Evolutionary conservation across 2,329 filamentous ascomycete species (phyloP).

Genomic region (Cladosporium sp.): DNA sequence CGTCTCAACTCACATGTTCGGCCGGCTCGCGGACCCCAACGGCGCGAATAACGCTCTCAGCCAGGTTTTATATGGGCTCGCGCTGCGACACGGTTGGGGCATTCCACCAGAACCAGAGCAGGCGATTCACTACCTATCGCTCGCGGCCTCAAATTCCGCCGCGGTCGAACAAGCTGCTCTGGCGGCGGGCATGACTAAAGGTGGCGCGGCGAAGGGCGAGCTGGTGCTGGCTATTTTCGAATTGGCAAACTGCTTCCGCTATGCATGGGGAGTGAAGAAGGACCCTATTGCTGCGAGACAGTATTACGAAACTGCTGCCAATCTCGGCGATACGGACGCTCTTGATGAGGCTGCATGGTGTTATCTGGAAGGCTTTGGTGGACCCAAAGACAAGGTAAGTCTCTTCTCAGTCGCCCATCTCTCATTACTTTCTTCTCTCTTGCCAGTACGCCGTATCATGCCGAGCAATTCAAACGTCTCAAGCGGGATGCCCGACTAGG

Average conservation of each 20-base stretch:
- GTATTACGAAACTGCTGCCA: slow-evolving; percentile 97
- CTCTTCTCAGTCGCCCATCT: background rate
- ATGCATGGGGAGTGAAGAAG: slow-evolving; percentile 87
- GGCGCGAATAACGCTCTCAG: slow-evolving; percentile 89
- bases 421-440: background rate
- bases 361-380: slow-evolving; percentile 93
- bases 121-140: slow-evolving; percentile 79
- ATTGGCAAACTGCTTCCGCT: slow-evolving; percentile 83
- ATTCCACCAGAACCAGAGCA: slow-evolving; percentile 66
- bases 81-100: slow-evolving; percentile 92
- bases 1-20: slow-evolving; percentile 80
- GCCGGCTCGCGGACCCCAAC: slow-evolving; percentile 72
- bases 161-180: slow-evolving; percentile 81
- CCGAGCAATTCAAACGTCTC: no score
- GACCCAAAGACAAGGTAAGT: slow-evolving; percentile 96
- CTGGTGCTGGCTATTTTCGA: slow-evolving; percentile 95
- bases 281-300: slow-evolving; percentile 80
- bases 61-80: slow-evolving; percentile 92
- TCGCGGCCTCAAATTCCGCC: slow-evolving; percentile 86
- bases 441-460: background rate
- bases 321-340: slow-evolving; percentile 91
- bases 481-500: no score
- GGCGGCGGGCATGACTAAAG: slow-evolving; percentile 82
- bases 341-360: slow-evolving; percentile 98
- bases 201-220: slow-evolving; percentile 92